Conservation (phyloP, 148 eudicot genomes). For the Arctostaphylos glauca region DNA sequence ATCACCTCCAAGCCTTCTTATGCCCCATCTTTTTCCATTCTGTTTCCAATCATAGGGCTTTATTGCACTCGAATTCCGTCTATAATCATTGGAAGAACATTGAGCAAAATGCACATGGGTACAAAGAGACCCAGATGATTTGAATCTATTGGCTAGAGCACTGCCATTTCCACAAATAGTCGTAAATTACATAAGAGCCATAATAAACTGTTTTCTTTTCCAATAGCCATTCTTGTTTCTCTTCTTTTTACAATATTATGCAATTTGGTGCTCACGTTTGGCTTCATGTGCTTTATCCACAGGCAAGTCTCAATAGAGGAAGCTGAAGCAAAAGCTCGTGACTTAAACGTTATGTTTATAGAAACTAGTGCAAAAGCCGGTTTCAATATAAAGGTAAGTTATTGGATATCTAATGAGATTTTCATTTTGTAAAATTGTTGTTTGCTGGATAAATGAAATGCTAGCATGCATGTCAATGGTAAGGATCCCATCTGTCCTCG, state of each 20-base stretch:
- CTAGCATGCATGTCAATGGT: not conserved
- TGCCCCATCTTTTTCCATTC: not conserved
- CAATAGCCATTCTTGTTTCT: not conserved
- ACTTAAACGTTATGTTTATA: conserved; percentile 64
- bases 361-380: conserved; percentile 97
- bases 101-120: not conserved
- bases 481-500: not conserved
- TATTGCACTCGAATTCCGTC: not conserved
- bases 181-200: not conserved
- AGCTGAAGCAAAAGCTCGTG: conserved; percentile 83
- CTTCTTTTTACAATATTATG: not conserved
- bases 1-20: not conserved
- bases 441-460: not conserved
- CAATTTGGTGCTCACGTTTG: not conserved
- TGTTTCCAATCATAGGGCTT: not conserved
- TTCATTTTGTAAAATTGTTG: not conserved
- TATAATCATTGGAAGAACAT: not conserved
- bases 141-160: not conserved
- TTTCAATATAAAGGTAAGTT: conserved; percentile 73
- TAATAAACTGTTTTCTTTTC: not conserved
- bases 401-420: not conserved
- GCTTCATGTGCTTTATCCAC: not conserved
- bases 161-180: not conserved
- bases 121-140: not conserved
- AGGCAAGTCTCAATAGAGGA: conserved; percentile 94